Conservation (phyloP, 345 rosid species). For the Hevea brasiliensis region DNA sequence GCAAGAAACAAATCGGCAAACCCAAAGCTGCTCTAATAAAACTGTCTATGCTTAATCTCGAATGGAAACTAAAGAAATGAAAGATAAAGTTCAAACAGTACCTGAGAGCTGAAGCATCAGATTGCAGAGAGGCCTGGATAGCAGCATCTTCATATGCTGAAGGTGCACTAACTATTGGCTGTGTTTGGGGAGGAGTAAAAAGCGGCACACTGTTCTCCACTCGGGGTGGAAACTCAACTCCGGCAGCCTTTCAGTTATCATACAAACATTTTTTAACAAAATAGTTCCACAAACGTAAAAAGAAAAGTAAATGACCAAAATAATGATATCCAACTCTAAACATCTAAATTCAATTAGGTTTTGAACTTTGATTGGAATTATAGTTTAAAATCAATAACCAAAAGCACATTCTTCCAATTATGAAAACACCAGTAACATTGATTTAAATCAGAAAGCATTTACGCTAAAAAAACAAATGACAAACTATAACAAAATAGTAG, state of each 20-base stretch:
- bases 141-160: slow-evolving; percentile 82
- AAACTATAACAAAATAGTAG: not conserved
- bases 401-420: not conserved
- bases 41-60: not conserved
- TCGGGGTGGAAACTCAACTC: slow-evolving; percentile 90
- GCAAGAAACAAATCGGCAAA: slow-evolving; percentile 4
- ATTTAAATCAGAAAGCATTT: not conserved
- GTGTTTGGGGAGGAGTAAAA: slow-evolving; percentile 96
- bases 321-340: not conserved
- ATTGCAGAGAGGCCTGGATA: slow-evolving; percentile 81
- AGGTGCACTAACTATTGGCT: slow-evolving; percentile 56
- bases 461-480: not conserved
- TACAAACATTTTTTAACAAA: slow-evolving; percentile 7
- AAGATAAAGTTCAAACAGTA: slow-evolving; percentile 26
- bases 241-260: slow-evolving; percentile 55
- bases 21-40: not conserved
- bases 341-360: not conserved
- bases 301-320: not conserved
- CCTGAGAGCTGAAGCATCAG: slow-evolving; percentile 90
- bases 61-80: slow-evolving; percentile 1
- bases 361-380: not conserved
- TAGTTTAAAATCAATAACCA: not conserved
- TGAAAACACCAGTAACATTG: not conserved
- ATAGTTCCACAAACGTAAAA: not conserved
- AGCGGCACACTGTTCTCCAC: slow-evolving; percentile 76